These are phyloP conservation scores for Eucalyptus pauciflora DNA, from an alignment of 345 rosid genomes.

Conservation along the genomic window DNA sequence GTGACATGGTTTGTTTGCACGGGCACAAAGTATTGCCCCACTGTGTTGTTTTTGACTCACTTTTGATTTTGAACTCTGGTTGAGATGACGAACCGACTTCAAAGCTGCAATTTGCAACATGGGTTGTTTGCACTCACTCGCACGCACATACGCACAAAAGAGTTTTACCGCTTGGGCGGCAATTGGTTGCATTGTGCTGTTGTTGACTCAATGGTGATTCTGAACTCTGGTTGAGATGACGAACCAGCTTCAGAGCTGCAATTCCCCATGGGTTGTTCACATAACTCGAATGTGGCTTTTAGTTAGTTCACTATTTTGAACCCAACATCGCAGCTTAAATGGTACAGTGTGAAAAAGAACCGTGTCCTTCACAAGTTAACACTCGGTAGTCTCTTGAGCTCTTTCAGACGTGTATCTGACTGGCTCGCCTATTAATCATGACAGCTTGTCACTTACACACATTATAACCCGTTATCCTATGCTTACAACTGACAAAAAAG, in stretches of 20 bases:
- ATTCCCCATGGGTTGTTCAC: not conserved
- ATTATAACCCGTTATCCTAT: not conserved
- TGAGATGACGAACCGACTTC: not conserved
- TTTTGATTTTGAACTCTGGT: not conserved
- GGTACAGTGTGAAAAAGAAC: not conserved
- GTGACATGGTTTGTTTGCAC: not conserved
- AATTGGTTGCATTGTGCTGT: not conserved
- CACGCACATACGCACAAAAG: not conserved
- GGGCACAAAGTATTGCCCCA: not conserved
- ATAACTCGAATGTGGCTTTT: not conserved
- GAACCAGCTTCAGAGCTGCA: not conserved
- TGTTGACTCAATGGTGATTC: not conserved
- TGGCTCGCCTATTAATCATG: not conserved
- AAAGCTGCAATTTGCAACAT: not conserved
- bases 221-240: not conserved
- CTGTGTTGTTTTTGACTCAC: not conserved
- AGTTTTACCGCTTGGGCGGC: not conserved
- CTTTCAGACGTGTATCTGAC: not conserved
- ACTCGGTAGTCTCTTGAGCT: not conserved
- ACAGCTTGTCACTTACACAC: not conserved
- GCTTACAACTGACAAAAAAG: not conserved
- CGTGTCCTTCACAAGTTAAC: not conserved
- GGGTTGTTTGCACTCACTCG: not conserved
- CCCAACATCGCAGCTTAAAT: not conserved
- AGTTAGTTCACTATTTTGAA: not conserved